These are phyloP conservation scores for Neofusicoccum ribis DNA, from an alignment of 2,329 filamentous ascomycete genomes.

Conservation along the genomic window DNA sequence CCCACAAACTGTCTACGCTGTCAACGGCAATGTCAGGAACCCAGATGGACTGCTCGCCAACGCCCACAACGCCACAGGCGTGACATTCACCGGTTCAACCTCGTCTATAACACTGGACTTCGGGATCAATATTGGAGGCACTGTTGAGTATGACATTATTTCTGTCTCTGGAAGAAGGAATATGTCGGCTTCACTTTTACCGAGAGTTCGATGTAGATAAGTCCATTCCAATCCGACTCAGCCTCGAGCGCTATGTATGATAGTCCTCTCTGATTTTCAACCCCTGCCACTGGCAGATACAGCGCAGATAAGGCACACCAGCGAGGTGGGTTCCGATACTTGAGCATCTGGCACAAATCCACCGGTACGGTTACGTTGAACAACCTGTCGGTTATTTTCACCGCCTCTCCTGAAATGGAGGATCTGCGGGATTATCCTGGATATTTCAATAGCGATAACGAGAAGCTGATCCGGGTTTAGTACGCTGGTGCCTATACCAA, in stretches of 20 bases:
- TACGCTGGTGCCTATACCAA: slow-evolving; percentile 55
- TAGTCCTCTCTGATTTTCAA: slow-evolving; percentile 48
- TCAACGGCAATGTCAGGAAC: slow-evolving; percentile 40
- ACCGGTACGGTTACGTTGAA: not conserved
- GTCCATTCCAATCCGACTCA: slow-evolving; percentile 46
- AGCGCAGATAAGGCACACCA: slow-evolving; percentile 43
- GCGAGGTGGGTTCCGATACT: slow-evolving; percentile 49
- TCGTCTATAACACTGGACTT: slow-evolving; percentile 45
- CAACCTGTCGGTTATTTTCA: not conserved
- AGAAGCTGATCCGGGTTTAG: slow-evolving; percentile 46
- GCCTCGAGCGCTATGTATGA: slow-evolving; percentile 50
- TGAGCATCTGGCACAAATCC: slow-evolving; percentile 36
- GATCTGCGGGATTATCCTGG: slow-evolving; percentile 40
- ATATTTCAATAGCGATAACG: slow-evolving; percentile 36
- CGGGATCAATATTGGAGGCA: slow-evolving; percentile 43
- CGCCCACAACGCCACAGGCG: slow-evolving; percentile 27
- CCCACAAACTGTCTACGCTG: slow-evolving; percentile 36
- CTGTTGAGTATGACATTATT: slow-evolving; percentile 26
- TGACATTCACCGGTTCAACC: slow-evolving; percentile 31
- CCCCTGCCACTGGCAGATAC: slow-evolving; percentile 41
- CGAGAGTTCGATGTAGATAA: slow-evolving; percentile 51
- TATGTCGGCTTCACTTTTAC: slow-evolving; percentile 46
- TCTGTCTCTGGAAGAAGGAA: slow-evolving; percentile 25
- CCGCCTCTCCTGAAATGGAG: not conserved
- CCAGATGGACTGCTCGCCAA: slow-evolving; percentile 33